Evolutionary conservation across 148 eudicot genomes (phyloP), one percentile per base, ranked within the genome.

Genomic region (Suaeda aralocaspica): DNA sequence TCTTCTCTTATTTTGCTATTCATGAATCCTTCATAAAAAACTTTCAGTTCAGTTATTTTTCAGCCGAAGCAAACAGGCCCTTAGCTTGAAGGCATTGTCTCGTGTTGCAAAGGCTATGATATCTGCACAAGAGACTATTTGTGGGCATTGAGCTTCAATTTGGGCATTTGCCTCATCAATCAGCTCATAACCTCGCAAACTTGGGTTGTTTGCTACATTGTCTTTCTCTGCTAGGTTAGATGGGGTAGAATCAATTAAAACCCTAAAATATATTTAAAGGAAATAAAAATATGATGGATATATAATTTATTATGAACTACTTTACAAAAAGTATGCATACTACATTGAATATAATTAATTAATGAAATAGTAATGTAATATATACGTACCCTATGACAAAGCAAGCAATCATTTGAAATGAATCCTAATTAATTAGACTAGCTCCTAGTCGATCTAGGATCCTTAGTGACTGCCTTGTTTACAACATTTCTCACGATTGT

Each of bases 341-440:
- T 13, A 12, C 0, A 45, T 10, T 45, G 12, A 45, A 13, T 13
- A 45, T 10, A 45, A 45, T 9, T 45, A 45, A 15, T 8, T 46
- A 46, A 46, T 46, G 16, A 15, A 46, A 46, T 15, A 46, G 50
- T 11, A 3, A 9, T 31, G 19, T 1, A 31, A 16, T 36, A 36
- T 36, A 44, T 61, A 25, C 81, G 2, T 83, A 83, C 86, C 81
- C 81, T 80, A 18, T n/a, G n/a, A 83, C 83, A 53, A 77, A 83
- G 59, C 86, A 77, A 83, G 59, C 86, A 83, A 49, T 82, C 85
- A 55, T 82, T n/a, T 82, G 58, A 79, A 82, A 64, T 79, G 81
- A 78, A 82, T 59, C 66, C 85, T 39, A n/a, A 83, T 74, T 39
- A n/a, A 83, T 74, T 26, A 83, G 67, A 11, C 79, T 79, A 33